Percentiles rank a stretch among this genome's conserved stretches.
Conservation (phyloP, 768 basidiomycete genomes). For the Russula olivacea region DNA sequence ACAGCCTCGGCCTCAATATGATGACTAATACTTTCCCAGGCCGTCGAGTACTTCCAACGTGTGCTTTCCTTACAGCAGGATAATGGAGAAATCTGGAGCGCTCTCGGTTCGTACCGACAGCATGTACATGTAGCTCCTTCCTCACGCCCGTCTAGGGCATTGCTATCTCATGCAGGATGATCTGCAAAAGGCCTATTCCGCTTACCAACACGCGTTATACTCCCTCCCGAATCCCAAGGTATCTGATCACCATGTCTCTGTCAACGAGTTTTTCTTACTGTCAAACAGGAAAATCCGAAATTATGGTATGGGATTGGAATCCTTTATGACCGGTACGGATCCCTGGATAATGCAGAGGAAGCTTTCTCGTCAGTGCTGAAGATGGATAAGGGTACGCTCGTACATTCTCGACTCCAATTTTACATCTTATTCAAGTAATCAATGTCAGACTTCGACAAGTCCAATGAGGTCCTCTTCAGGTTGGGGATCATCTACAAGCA, state of each 20-base stretch:
- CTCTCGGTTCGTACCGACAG: constrained; percentile 57
- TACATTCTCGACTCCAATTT: neutral
- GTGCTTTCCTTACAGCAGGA: constrained; percentile 87
- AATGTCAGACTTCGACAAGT: constrained; percentile 86
- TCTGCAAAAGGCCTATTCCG: constrained; percentile 95
- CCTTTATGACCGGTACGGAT: constrained; percentile 96
- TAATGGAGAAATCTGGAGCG: constrained; percentile 98
- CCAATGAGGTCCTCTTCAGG: constrained; percentile 96
- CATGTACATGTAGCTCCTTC: constrained; percentile 20
- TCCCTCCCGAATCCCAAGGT: constrained; percentile 94
- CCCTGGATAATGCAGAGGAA: constrained; percentile 97
- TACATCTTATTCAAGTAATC: neutral
- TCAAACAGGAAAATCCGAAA: constrained; percentile 81
- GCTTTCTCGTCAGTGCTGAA: constrained; percentile 93
- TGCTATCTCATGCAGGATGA: constrained; percentile 99
- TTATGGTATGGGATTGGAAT: constrained; percentile 99
- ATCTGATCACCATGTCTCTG: constrained; percentile 23
- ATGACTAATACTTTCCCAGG: constrained; percentile 44
- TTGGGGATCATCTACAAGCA: constrained; percentile 99
- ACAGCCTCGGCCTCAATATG: constrained; percentile 18
- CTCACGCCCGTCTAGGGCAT: constrained; percentile 52
- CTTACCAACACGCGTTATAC: constrained; percentile 97
- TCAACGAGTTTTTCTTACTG: constrained; percentile 11
- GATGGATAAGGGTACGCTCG: constrained; percentile 82
- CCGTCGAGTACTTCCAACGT: constrained; percentile 94